Conservation (phyloP, 768 basidiomycete genomes). For the Punctularia strigosozonata region DNA sequence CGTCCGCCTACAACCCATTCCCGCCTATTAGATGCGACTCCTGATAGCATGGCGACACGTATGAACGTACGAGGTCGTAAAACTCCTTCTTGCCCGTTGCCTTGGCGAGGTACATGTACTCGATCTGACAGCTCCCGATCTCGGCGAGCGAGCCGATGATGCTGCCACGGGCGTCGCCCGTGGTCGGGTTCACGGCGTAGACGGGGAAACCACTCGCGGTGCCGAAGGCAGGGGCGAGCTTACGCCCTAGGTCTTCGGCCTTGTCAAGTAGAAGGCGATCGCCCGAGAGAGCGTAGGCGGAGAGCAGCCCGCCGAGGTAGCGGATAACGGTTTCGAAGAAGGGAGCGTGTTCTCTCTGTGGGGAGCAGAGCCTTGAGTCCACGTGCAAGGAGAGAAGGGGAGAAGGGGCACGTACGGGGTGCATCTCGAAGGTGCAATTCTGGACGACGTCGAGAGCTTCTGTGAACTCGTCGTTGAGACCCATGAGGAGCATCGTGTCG, state of each 20-base stretch:
- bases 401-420: constrained; percentile 22
- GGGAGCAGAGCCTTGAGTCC: neutral
- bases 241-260: constrained; percentile 70
- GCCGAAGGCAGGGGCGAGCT: constrained; percentile 61
- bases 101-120: constrained; percentile 76
- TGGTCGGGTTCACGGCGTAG: constrained; percentile 56
- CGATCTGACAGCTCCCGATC: constrained; percentile 71
- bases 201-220: constrained; percentile 60
- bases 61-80: constrained; percentile 28
- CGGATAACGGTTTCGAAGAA: constrained; percentile 87
- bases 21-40: neutral
- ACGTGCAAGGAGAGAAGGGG: neutral
- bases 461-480: constrained; percentile 54
- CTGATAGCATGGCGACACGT: neutral
- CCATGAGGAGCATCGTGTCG: constrained; percentile 81
- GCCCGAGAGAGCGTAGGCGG: constrained; percentile 66
- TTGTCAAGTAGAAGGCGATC: constrained; percentile 50
- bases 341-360: constrained; percentile 25
- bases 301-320: constrained; percentile 80
- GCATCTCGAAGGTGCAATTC: constrained; percentile 35
- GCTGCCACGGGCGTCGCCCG: constrained; percentile 26
- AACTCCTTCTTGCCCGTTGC: constrained; percentile 60
- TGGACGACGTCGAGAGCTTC: constrained; percentile 46
- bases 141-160: constrained; percentile 54
- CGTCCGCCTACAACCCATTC: constrained; percentile 26